phyloP scores from a whole-genome alignment of 2,329 filamentous ascomycete genomes.

The Orbilia brochopaga region DNA sequence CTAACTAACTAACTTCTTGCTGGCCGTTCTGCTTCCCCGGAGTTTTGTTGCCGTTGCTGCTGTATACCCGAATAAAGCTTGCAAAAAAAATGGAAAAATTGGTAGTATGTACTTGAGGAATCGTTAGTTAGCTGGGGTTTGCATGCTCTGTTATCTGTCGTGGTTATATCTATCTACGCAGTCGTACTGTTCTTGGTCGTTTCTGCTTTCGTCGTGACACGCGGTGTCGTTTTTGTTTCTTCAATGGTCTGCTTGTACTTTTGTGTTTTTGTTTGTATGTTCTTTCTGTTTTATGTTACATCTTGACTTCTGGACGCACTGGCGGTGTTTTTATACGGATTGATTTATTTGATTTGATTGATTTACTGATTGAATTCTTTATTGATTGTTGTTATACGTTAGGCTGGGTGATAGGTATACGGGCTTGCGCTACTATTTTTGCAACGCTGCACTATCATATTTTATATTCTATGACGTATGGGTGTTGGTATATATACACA shows the following conservation, averaged over 20 bases:
- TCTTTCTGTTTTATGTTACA: neutral
- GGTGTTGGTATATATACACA: no score
- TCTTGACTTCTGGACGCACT: neutral
- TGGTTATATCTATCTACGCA: neutral
- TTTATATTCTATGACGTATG: no score
- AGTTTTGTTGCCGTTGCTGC: neutral
- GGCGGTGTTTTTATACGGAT: constrained; percentile 4
- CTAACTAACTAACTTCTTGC: neutral
- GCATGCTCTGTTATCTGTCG: neutral
- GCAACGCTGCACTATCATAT: no score
- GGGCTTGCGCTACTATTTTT: no score
- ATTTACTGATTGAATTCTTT: no score
- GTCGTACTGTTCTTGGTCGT: neutral
- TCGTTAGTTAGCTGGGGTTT: neutral
- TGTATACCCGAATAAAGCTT: neutral
- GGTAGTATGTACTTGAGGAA: neutral
- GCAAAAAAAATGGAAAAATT: neutral
- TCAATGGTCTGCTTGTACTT: neutral
- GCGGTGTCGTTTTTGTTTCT: no score
- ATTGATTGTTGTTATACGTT: no score
- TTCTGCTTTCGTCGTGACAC: no score
- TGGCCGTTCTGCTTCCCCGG: neutral
- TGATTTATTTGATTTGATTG: neutral
- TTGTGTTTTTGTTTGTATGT: constrained; percentile 4
- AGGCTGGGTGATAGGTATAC: no score